Conservation (phyloP, 2,329 filamentous ascomycete species). For the Drechslerella dactyloides region DNA sequence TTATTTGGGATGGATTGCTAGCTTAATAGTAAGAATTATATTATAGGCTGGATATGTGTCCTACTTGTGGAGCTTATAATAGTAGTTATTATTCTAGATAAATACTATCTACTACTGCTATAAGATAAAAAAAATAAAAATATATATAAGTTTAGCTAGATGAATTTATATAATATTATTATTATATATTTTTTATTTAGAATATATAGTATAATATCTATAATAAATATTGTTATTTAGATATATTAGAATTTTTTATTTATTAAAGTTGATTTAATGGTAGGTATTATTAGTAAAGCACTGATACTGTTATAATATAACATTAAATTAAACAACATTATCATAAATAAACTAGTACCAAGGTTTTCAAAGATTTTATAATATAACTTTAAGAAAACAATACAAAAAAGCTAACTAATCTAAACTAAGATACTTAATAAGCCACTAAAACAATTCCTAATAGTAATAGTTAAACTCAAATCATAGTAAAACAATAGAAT, state of each 20-base stretch:
- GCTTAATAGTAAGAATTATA: slow-evolving; percentile 2
- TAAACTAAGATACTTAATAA: slow-evolving; percentile 4
- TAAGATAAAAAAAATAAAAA: slow-evolving; percentile 11
- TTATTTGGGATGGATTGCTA: not conserved
- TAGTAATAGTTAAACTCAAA: slow-evolving; percentile 7
- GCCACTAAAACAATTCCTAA: slow-evolving; percentile 11
- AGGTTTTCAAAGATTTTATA: slow-evolving; percentile 13
- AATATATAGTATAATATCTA: slow-evolving; percentile 7
- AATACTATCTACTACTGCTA: slow-evolving; percentile 1
- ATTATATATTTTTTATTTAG: slow-evolving; percentile 10
- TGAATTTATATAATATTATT: slow-evolving; percentile 15
- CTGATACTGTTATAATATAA: not conserved
- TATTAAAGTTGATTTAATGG: slow-evolving; percentile 17
- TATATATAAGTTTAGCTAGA: slow-evolving; percentile 13
- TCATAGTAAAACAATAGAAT: slow-evolving; percentile 4
- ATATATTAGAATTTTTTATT: slow-evolving; percentile 15
- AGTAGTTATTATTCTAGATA: slow-evolving; percentile 6
- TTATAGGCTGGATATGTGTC: not conserved
- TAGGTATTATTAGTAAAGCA: slow-evolving; percentile 14
- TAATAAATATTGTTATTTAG: not conserved
- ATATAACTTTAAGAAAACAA: slow-evolving; percentile 15
- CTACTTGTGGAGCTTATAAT: not conserved
- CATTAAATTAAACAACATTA: slow-evolving; percentile 11
- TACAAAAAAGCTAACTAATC: slow-evolving; percentile 2
- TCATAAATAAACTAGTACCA: slow-evolving; percentile 5